Conservation (phyloP, 139 green algal genomes). For the Trebouxia sp. region DNA sequence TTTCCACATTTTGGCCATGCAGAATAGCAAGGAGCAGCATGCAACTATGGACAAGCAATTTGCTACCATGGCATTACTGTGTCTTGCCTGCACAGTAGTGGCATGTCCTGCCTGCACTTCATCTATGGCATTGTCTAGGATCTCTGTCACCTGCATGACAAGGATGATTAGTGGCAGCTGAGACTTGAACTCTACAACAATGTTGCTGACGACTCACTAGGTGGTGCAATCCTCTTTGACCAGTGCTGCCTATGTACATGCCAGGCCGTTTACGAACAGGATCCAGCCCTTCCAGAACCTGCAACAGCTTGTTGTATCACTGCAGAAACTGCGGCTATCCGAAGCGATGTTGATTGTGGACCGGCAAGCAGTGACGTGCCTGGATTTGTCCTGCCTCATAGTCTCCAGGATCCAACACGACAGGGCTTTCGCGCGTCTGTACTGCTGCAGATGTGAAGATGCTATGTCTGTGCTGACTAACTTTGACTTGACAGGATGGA, state of each 20-base stretch:
- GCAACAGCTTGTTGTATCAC: conserved; percentile 5
- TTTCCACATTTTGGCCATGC: too few species aligned
- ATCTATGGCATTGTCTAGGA: conserved; percentile 97
- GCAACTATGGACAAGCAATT: too few species aligned
- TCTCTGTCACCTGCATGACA: conserved; percentile 82
- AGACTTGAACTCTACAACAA: neutral
- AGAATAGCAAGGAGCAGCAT: too few species aligned
- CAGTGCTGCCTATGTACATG: conserved; percentile 99
- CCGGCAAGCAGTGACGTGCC: conserved; percentile 5
- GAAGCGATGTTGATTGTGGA: too few species aligned
- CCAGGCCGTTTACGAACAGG: conserved; percentile 95
- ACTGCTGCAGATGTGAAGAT: neutral
- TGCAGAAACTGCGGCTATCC: too few species aligned
- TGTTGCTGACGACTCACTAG: conserved; percentile 45
- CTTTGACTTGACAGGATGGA: too few species aligned
- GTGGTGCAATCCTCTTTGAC: conserved; percentile 90
- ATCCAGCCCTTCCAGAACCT: conserved; percentile 98
- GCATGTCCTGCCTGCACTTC: conserved; percentile 89
- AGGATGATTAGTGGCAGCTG: neutral
- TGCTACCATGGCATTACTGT: too few species aligned
- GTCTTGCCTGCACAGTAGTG: conserved; percentile 57
- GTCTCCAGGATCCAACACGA: conserved; percentile 12
- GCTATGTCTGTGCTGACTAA: neutral
- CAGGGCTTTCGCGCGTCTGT: neutral
- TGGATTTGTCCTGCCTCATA: conserved; percentile 37